Percentiles rank a stretch among this genome's conserved stretches.
Evolutionary conservation across 305 asterid genomes (phyloP).

Genomic region (Fraxinus angustifolia): DNA sequence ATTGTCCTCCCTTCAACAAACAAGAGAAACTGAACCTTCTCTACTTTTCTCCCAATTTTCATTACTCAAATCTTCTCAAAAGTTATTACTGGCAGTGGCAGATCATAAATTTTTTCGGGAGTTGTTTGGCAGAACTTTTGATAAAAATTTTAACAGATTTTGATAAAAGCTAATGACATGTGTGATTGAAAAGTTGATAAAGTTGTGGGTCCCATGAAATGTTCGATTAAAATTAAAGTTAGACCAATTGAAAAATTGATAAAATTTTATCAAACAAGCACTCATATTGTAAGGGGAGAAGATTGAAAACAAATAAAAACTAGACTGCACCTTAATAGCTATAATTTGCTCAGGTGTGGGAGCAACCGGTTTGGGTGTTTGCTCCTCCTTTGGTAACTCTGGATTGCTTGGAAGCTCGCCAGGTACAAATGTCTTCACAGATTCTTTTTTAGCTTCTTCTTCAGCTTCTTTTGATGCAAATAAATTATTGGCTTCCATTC

Average conservation of each 20-base stretch:
- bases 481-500: constrained; percentile 69
- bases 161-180: not conserved
- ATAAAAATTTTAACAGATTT: not conserved
- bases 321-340: constrained; percentile 70
- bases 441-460: constrained; percentile 77
- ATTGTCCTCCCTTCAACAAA: not conserved
- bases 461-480: constrained; percentile 91
- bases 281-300: constrained; percentile 1
- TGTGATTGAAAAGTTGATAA: not conserved
- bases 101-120: not conserved
- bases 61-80: not conserved
- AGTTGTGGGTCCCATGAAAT: not conserved
- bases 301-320: not conserved
- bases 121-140: not conserved
- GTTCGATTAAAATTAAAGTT: not conserved
- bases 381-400: constrained; percentile 63
- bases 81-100: constrained; percentile 7
- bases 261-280: no score
- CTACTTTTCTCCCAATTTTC: constrained; percentile 7
- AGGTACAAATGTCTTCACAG: constrained; percentile 74
- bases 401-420: constrained; percentile 55
- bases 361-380: constrained; percentile 62
- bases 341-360: constrained; percentile 95
- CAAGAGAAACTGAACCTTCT: constrained; percentile 4
- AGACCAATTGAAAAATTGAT: not conserved